Evolutionary conservation across 805 yeast species (phyloP).

Genomic region (Metschnikowia lachancei): DNA sequence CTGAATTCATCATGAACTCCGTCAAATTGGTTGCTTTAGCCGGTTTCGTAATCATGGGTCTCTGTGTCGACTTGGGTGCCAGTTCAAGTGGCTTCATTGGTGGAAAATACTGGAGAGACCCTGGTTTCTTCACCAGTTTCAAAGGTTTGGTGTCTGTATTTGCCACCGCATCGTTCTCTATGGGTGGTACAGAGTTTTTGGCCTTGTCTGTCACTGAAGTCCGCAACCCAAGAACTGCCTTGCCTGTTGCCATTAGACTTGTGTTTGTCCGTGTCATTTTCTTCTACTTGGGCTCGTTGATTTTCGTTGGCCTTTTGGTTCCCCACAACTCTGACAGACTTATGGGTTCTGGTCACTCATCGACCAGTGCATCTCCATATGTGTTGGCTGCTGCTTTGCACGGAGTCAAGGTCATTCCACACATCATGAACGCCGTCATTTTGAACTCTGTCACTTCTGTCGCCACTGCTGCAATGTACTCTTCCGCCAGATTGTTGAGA

Average conservation of each 20-base stretch:
- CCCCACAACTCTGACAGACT: constrained; percentile 34
- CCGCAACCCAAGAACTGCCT: constrained; percentile 37
- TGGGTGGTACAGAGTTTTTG: constrained; percentile 43
- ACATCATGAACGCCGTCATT: constrained; percentile 33
- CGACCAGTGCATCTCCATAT: constrained; percentile 30
- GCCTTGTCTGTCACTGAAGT: constrained; percentile 41
- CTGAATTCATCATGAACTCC: constrained; percentile 40
- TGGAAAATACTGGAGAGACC: constrained; percentile 42
- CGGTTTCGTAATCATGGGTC: constrained; percentile 43
- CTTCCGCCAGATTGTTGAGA: constrained; percentile 26
- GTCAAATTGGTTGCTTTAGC: constrained; percentile 36
- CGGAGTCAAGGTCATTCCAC: constrained; percentile 29
- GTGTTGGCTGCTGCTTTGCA: constrained; percentile 31
- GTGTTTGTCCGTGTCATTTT: constrained; percentile 38
- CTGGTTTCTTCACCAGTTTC: constrained; percentile 37
- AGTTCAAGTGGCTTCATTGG: constrained; percentile 33
- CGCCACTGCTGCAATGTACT: constrained; percentile 34
- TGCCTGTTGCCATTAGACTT: constrained; percentile 26
- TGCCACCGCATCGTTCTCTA: constrained; percentile 41
- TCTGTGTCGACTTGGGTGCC: constrained; percentile 38
- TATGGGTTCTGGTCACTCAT: constrained; percentile 34
- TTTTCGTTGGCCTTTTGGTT: constrained; percentile 39
- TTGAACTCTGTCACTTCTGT: constrained; percentile 33
- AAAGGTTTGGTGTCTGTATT: constrained; percentile 41
- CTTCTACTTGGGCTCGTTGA: constrained; percentile 40